Conservation (phyloP, 2,329 filamentous ascomycete species). For the Furcasterigmium furcatum region DNA sequence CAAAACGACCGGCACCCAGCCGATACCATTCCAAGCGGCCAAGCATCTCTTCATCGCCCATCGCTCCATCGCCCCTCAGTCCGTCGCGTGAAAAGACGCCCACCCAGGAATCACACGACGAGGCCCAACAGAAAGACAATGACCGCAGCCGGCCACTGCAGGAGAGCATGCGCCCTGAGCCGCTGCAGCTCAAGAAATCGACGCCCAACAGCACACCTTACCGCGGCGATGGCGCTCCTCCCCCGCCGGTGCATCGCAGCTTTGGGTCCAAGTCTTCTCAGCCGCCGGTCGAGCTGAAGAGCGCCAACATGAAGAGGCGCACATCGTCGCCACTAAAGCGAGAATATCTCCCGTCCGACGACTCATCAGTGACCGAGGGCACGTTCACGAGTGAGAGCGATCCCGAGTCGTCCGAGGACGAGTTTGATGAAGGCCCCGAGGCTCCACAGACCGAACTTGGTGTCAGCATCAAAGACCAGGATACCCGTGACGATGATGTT, state of each 20-base stretch:
- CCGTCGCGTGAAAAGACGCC: slow-evolving; percentile 32
- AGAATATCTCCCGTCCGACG: slow-evolving; percentile 85
- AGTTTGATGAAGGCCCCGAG: slow-evolving; percentile 56
- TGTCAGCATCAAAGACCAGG: slow-evolving; percentile 47
- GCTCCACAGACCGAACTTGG: slow-evolving; percentile 57
- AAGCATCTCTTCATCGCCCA: slow-evolving; percentile 17
- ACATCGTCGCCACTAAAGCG: slow-evolving; percentile 94
- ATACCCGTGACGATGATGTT: not conserved
- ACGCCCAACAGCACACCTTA: slow-evolving; percentile 28
- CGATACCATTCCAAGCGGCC: slow-evolving; percentile 26
- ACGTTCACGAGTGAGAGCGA: slow-evolving; percentile 55
- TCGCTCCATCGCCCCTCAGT: slow-evolving; percentile 1
- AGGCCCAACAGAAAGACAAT: slow-evolving; percentile 11
- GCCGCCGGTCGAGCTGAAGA: slow-evolving; percentile 44
- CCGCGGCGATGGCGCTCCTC: slow-evolving; percentile 53
- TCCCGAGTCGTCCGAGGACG: slow-evolving; percentile 48
- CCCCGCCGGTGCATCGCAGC: slow-evolving; percentile 51
- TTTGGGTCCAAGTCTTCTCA: slow-evolving; percentile 34
- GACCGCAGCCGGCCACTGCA: slow-evolving; percentile 23
- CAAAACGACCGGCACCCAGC: slow-evolving; percentile 29
- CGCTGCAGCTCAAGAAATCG: slow-evolving; percentile 26
- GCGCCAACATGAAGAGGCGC: slow-evolving; percentile 57
- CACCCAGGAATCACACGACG: slow-evolving; percentile 27
- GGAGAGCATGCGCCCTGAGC: slow-evolving; percentile 35
- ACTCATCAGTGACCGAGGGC: slow-evolving; percentile 59